Evolutionary conservation across 495 filamentous ascomycete species (phyloP), one percentile per base, ranked within the genome.

Genomic region (Xylaria sp.): DNA sequence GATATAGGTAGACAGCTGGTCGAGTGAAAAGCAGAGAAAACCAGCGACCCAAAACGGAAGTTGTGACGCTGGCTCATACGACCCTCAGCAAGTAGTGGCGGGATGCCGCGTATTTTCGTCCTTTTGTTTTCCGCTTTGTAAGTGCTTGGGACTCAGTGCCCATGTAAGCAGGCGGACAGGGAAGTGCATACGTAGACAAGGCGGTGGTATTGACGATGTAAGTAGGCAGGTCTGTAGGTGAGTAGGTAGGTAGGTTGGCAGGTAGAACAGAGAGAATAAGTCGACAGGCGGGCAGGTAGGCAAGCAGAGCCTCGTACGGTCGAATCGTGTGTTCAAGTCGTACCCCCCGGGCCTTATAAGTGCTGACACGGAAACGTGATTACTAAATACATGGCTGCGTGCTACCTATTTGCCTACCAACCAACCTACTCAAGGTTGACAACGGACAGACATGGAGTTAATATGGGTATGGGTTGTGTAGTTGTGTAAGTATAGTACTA

Each of bases 281-380:
- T 37, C 33, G 33, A 15, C 26, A 62, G 17, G 37, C 12, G 33
- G 41, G 37, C 15, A 64, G 61, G 12, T 8, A 37, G 8, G 35
- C 3, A 8, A 37, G 35, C 8, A 40, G 58, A 65, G 62, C 62
- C 62, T 65, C 62, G 43, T 65, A 65, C 44, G 31, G 62, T 65
- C 62, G 44, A 52, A 50, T 65, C 44, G 62, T 65, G 61, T 46
- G 61, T 63, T 63, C 61, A n/a, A 29, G 61, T 46, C 26, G 40
- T 15, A 33, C 41, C 21, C 61, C 52, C 6, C 21, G 14, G 52
- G 12, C 26, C 53, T 59, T 59, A 59, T 59, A 59, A 15, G 52
- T n/a, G 37, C 17, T 4, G 6, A 37, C 19, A 37, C 14, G 26
- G 52, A 37, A 33, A 35, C 14, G n/a, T 59, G 57, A 59, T 37